These are phyloP conservation scores for Lachnellula occidentalis DNA, from an alignment of 2,329 filamentous ascomycete species.

Conservation along the genomic window DNA sequence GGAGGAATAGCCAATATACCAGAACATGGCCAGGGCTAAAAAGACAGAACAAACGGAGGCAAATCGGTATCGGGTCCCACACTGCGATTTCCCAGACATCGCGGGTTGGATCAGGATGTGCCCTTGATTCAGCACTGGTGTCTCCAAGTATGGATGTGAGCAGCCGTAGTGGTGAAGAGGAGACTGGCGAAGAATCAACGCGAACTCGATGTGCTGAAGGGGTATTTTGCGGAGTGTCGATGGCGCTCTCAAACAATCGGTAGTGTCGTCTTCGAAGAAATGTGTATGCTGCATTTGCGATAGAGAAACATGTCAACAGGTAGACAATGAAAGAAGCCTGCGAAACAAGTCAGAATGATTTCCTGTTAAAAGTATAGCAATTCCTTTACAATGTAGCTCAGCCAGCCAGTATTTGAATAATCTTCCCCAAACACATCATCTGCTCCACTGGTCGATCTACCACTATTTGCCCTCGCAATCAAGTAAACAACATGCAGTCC, in stretches of 20 bases:
- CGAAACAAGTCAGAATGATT: conserved; percentile 12
- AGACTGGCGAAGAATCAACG: conserved; percentile 75
- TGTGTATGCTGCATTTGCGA: conserved; percentile 73
- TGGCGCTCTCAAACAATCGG: conserved; percentile 80
- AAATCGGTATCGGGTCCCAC: conserved; percentile 88
- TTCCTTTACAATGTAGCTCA: conserved; percentile 50
- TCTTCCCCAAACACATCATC: conserved; percentile 85
- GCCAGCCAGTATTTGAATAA: conserved; percentile 55
- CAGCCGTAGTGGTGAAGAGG: conserved; percentile 73
- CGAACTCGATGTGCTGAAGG: conserved; percentile 84
- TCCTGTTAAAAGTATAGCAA: not conserved
- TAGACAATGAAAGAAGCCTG: conserved; percentile 69
- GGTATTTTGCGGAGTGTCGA: conserved; percentile 71
- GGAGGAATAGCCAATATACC: conserved; percentile 83
- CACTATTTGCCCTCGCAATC: conserved; percentile 73
- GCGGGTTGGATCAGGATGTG: conserved; percentile 72
- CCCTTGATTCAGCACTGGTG: conserved; percentile 71
- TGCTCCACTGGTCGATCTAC: conserved; percentile 39
- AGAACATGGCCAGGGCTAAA: conserved; percentile 94
- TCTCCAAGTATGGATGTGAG: conserved; percentile 62
- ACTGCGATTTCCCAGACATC: conserved; percentile 94
- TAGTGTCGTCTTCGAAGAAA: conserved; percentile 80
- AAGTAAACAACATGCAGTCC: conserved; percentile 74
- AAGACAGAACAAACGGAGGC: conserved; percentile 74
- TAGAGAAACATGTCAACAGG: conserved; percentile 59